Conservation (phyloP, 2,329 filamentous ascomycete species). For the Cladorrhinum sp. region DNA sequence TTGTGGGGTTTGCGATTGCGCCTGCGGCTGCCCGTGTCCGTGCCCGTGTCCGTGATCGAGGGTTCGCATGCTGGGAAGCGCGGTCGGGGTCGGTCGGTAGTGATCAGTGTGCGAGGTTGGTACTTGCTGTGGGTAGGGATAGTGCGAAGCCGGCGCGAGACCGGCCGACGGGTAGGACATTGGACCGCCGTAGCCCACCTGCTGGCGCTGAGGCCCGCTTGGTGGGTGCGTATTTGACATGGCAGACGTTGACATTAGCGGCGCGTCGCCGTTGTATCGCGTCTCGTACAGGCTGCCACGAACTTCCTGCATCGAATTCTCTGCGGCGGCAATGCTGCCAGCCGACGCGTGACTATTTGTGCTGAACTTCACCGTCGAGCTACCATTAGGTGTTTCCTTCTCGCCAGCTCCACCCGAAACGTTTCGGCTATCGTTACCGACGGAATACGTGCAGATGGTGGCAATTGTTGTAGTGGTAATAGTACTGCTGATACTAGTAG, state of each 20-base stretch:
- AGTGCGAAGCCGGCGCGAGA: slow-evolving; percentile 23
- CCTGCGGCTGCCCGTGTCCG: slow-evolving; percentile 27
- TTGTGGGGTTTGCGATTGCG: slow-evolving; percentile 23
- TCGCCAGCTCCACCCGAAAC: slow-evolving; percentile 17
- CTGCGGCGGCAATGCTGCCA: slow-evolving; percentile 8
- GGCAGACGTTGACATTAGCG: slow-evolving; percentile 19
- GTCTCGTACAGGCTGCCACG: slow-evolving; percentile 21
- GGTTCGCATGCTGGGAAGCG: slow-evolving; percentile 44
- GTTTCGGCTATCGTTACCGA: slow-evolving; percentile 13
- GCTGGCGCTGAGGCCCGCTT: slow-evolving; percentile 25
- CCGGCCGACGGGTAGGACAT: slow-evolving; percentile 25
- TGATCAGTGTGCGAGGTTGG: slow-evolving; percentile 31
- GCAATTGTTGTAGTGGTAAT: slow-evolving; percentile 10
- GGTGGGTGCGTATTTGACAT: slow-evolving; percentile 30
- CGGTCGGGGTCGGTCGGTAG: slow-evolving; percentile 38
- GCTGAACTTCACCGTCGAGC: slow-evolving; percentile 15
- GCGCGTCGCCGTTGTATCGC: slow-evolving; percentile 26
- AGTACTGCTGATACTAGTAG: slow-evolving; percentile 16
- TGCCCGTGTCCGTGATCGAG: slow-evolving; percentile 38
- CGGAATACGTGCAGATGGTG: slow-evolving; percentile 13
- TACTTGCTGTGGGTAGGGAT: slow-evolving; percentile 24
- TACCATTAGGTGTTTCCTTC: slow-evolving; percentile 17
- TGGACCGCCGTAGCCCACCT: slow-evolving; percentile 25
- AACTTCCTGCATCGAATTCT: slow-evolving; percentile 8
- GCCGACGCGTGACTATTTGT: slow-evolving; percentile 18